Conservation (phyloP, 768 basidiomycete genomes). For the Mycena metata region DNA sequence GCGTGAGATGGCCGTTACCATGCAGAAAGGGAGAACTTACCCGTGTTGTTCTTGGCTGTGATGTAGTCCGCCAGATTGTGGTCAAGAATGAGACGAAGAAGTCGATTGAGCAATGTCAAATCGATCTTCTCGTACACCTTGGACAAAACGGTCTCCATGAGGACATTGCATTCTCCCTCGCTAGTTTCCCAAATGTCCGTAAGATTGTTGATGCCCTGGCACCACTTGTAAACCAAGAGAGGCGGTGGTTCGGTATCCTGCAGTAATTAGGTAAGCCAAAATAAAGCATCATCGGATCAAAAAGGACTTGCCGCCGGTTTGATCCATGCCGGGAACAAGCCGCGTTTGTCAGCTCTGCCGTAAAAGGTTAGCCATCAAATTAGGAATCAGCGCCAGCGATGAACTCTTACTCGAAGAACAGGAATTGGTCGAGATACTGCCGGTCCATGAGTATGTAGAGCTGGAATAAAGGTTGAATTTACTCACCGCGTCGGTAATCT, state of each 20-base stretch:
- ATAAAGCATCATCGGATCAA: neutral
- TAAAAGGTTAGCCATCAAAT: slow-evolving; percentile 14
- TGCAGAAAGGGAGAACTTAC: slow-evolving; percentile 47
- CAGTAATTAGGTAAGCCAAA: slow-evolving; percentile 21
- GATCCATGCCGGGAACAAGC: slow-evolving; percentile 98
- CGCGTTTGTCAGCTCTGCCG: slow-evolving; percentile 90
- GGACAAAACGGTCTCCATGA: slow-evolving; percentile 98
- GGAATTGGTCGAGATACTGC: slow-evolving; percentile 96
- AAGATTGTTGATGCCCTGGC: slow-evolving; percentile 98
- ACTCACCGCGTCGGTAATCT: slow-evolving; percentile 97
- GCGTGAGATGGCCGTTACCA: neutral
- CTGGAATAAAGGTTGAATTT: neutral
- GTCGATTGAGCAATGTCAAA: slow-evolving; percentile 93
- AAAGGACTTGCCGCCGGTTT: slow-evolving; percentile 80
- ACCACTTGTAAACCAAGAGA: slow-evolving; percentile 99
- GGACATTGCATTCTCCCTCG: slow-evolving; percentile 97
- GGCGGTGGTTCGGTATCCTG: slow-evolving; percentile 96
- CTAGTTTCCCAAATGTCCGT: slow-evolving; percentile 99
- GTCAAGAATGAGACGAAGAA: slow-evolving; percentile 95
- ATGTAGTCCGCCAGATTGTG: slow-evolving; percentile 99
- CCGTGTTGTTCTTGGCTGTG: slow-evolving; percentile 98
- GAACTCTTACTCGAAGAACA: slow-evolving; percentile 87
- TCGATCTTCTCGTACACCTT: slow-evolving; percentile 99
- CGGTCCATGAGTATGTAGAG: slow-evolving; percentile 35
- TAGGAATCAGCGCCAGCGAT: neutral